Evolutionary conservation across 75 land plant species (phyloP).

Genomic region (Selaginella tamariscina): DNA sequence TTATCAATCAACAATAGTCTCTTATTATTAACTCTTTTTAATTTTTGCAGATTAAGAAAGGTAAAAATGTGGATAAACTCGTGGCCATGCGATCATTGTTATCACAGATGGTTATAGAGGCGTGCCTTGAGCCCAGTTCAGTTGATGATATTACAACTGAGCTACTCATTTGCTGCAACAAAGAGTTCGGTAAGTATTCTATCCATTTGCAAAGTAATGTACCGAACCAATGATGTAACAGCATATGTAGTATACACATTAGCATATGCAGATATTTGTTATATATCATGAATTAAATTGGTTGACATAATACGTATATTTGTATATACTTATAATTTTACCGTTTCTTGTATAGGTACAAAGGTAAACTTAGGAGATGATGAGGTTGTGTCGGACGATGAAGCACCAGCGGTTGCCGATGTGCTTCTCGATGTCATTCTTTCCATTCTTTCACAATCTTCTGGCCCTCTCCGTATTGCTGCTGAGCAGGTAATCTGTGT

Average conservation of each 20-base stretch:
- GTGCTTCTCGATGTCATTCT: constrained; percentile 84
- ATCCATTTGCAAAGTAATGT: too few species aligned
- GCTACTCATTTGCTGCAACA: constrained; percentile 68
- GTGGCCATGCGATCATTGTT: constrained; percentile 70
- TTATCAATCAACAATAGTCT: too few species aligned
- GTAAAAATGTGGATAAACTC: constrained; percentile 10
- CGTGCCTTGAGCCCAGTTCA: constrained; percentile 52
- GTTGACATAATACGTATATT: too few species aligned
- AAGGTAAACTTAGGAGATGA: constrained; percentile 32
- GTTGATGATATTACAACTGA: constrained; percentile 56
- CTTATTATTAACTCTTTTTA: not conserved
- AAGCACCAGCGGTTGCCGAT: constrained; percentile 48
- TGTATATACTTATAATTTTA: too few species aligned
- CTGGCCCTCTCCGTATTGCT: constrained; percentile 55
- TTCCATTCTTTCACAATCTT: constrained; percentile 63
- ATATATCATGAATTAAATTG: too few species aligned
- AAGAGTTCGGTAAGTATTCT: constrained; percentile 40
- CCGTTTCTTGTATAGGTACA: too few species aligned
- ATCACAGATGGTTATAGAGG: constrained; percentile 60
- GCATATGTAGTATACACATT: too few species aligned
- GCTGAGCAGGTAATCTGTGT: constrained; percentile 69
- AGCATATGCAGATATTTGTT: too few species aligned
- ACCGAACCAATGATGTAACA: too few species aligned
- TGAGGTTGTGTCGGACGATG: constrained; percentile 23
- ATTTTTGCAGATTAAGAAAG: not conserved